A percentile compares a stretch with the other conserved stretches of the same genome.
Evolutionary conservation across 306 rosid species (phyloP).

Genomic region (Citrullus mucosospermus): DNA sequence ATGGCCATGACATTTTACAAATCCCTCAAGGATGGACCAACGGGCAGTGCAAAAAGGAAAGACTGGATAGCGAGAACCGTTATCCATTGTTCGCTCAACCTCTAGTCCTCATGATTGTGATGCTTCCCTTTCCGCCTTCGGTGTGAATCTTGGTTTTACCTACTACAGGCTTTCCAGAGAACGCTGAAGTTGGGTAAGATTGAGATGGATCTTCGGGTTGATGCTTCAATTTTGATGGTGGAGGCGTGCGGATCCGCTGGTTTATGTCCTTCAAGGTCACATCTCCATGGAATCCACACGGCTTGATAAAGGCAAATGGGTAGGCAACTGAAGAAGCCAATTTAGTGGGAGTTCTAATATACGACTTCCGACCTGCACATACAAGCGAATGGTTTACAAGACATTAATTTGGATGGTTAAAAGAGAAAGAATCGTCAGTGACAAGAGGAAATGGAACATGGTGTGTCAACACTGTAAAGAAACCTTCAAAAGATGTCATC

Average conservation of each 20-base stretch:
- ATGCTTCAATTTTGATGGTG: conserved; percentile 45
- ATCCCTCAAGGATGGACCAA: conserved; percentile 12
- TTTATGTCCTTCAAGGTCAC: conserved; percentile 90
- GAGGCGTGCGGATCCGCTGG: conserved; percentile 66
- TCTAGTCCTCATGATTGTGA: conserved; percentile 91
- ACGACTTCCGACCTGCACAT: conserved; percentile 60
- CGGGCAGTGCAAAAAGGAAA: background rate
- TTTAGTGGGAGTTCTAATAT: conserved; percentile 47
- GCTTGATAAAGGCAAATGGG: conserved; percentile 83
- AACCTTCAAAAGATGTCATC: background rate
- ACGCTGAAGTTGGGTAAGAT: conserved; percentile 69
- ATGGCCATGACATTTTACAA: conserved; percentile 21
- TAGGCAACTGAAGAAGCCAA: conserved; percentile 74
- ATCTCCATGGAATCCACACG: conserved; percentile 71
- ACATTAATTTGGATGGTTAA: background rate
- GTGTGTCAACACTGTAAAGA: background rate
- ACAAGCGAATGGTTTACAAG: background rate
- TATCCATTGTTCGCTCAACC: conserved; percentile 32
- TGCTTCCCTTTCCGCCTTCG: conserved; percentile 95
- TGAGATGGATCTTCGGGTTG: conserved; percentile 37
- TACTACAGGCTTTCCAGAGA: conserved; percentile 93
- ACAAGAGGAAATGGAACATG: background rate
- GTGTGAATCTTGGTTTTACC: conserved; percentile 81
- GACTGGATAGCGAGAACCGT: conserved; percentile 5
- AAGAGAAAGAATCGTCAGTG: background rate